A percentile compares a stretch with the other conserved stretches of the same genome.
Evolutionary conservation across 1,284 basidiomycete species (phyloP).

Genomic region (Puccinia horiana): DNA sequence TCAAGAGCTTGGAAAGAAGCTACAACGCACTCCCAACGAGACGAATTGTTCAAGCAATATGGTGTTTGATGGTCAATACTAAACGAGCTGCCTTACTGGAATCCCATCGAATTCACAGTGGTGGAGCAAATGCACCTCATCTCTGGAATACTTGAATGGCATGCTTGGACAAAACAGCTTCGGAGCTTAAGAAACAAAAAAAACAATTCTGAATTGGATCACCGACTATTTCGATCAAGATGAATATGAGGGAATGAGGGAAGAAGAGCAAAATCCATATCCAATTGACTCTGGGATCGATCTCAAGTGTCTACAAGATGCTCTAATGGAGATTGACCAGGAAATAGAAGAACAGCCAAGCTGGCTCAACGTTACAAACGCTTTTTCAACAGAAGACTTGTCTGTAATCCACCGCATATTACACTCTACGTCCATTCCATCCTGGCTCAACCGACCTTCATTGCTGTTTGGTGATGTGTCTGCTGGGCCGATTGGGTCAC

Average conservation of each 20-base stretch:
- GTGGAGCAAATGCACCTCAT: conserved; percentile 41
- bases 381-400: conserved; percentile 16
- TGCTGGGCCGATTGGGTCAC: conserved; percentile 17
- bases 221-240: conserved; percentile 31
- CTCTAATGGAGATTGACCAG: conserved; percentile 16
- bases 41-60: not conserved
- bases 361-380: not conserved
- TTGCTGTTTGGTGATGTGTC: conserved; percentile 21
- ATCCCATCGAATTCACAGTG: conserved; percentile 34
- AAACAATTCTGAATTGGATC: not conserved
- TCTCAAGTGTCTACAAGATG: conserved; percentile 19
- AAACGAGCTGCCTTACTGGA: conserved; percentile 32
- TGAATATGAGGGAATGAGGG: conserved; percentile 18
- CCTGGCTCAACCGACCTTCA: conserved; percentile 36
- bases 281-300: not conserved
- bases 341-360: not conserved
- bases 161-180: conserved; percentile 3
- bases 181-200: conserved; percentile 14
- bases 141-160: conserved; percentile 30
- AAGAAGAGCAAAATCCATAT: not conserved
- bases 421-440: not conserved
- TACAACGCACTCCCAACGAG: conserved; percentile 22
- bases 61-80: conserved; percentile 32
- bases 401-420: not conserved
- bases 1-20: conserved; percentile 25